Evolutionary conservation across 2,329 filamentous ascomycete genomes (phyloP).

Genomic region (Ascochyta pisi): DNA sequence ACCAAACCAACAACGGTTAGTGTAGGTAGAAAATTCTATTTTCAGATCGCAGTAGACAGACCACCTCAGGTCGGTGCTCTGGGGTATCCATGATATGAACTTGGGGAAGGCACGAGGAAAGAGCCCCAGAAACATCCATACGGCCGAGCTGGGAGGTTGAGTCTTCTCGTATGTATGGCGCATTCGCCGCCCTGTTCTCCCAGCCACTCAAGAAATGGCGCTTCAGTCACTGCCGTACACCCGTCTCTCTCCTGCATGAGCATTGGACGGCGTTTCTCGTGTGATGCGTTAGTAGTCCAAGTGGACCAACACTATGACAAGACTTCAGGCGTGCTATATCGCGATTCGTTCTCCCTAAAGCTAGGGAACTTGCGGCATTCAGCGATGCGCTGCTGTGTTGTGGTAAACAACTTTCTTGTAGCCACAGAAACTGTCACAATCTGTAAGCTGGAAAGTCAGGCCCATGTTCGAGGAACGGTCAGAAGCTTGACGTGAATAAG

Average conservation of each 20-base stretch:
- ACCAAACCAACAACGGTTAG: neutral
- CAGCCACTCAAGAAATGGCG: neutral
- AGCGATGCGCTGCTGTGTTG: too few species aligned
- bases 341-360: neutral
- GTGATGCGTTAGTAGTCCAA: neutral
- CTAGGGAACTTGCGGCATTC: neutral
- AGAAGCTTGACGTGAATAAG: conserved; percentile 25
- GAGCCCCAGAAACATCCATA: neutral
- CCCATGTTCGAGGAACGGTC: neutral
- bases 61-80: neutral
- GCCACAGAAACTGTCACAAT: neutral
- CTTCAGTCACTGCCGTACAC: neutral
- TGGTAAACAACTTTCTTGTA: neutral
- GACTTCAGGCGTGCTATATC: neutral
- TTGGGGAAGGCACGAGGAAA: neutral
- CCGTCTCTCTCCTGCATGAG: neutral
- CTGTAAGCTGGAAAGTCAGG: neutral
- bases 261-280: neutral
- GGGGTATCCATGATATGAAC: neutral
- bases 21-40: neutral
- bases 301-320: neutral
- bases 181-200: neutral
- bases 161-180: neutral
- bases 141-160: neutral
- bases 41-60: neutral